Conservation (phyloP, 345 rosid genomes). For the Eucalyptus marginata region DNA sequence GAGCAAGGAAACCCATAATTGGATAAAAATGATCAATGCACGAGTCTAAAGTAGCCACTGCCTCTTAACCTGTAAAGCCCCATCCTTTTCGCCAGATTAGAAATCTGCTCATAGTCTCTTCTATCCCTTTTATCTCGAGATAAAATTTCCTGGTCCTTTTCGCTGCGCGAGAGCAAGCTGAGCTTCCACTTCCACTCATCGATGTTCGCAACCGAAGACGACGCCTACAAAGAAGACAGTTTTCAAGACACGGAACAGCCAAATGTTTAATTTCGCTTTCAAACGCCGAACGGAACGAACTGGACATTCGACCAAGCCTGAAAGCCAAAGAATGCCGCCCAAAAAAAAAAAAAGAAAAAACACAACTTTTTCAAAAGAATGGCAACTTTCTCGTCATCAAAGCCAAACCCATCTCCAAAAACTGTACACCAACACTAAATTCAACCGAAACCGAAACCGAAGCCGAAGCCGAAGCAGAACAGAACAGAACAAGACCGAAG, state of each 20-base stretch:
- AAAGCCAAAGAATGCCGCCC: not conserved
- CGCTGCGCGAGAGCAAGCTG: constrained; percentile 56
- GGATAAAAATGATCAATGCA: not conserved
- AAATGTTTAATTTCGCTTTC: not conserved
- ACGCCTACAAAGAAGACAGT: constrained; percentile 38
- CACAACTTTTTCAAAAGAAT: not conserved
- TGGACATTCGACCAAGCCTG: not conserved
- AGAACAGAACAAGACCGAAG: not conserved
- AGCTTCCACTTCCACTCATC: constrained; percentile 99
- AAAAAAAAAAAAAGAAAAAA: too few relatives aligned
- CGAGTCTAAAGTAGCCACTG: not conserved
- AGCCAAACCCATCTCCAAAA: not conserved
- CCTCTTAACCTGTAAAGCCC: constrained; percentile 71
- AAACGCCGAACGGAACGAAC: not conserved
- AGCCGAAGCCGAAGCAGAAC: too few relatives aligned
- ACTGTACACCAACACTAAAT: not conserved
- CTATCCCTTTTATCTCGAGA: constrained; percentile 91
- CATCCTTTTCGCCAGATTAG: constrained; percentile 81
- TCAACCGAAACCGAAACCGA: not conserved
- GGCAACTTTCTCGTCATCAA: not conserved
- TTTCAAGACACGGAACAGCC: not conserved
- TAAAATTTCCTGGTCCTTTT: constrained; percentile 72
- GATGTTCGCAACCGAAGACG: constrained; percentile 88
- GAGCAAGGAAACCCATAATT: not conserved
- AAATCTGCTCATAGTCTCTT: constrained; percentile 91